Percentiles rank a stretch among this genome's conserved stretches.
Evolutionary conservation across 306 rosid species (phyloP).

Genomic region (Corylus americana): DNA sequence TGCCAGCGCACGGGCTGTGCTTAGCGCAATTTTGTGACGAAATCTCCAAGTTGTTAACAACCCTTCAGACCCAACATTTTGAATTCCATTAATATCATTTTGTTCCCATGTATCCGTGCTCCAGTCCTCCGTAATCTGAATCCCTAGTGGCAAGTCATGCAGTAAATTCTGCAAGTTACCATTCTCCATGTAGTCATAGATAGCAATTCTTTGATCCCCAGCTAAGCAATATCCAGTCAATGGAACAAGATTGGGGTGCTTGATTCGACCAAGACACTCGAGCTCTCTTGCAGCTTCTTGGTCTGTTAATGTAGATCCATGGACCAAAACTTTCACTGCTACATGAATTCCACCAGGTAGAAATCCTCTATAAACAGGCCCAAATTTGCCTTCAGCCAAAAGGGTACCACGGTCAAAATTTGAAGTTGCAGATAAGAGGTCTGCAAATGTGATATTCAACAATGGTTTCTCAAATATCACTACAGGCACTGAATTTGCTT

Average conservation of each 20-base stretch:
- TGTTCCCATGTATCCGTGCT: conserved; percentile 97
- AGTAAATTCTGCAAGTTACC: conserved; percentile 95
- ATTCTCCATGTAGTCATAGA: conserved; percentile 98
- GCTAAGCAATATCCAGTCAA: conserved; percentile 96
- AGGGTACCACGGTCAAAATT: conserved; percentile 93
- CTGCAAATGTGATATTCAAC: conserved; percentile 85
- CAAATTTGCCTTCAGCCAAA: conserved; percentile 98
- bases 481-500: conserved; percentile 83
- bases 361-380: conserved; percentile 94
- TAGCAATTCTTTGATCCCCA: conserved; percentile 94
- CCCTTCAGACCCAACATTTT: conserved; percentile 80
- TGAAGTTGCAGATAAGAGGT: conserved; percentile 88
- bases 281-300: conserved; percentile 92
- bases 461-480: conserved; percentile 94
- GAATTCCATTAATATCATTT: conserved; percentile 59
- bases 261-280: conserved; percentile 93
- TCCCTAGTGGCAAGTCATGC: conserved; percentile 89
- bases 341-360: conserved; percentile 89
- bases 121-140: conserved; percentile 90
- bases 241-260: conserved; percentile 94
- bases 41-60: conserved; percentile 80
- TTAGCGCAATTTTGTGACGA: conserved; percentile 92
- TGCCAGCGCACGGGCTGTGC: conserved; percentile 89
- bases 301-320: conserved; percentile 90
- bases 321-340: conserved; percentile 91